phyloP scores from a whole-genome alignment of 2,329 filamentous ascomycete species.

The Karstenula rhodostoma region DNA sequence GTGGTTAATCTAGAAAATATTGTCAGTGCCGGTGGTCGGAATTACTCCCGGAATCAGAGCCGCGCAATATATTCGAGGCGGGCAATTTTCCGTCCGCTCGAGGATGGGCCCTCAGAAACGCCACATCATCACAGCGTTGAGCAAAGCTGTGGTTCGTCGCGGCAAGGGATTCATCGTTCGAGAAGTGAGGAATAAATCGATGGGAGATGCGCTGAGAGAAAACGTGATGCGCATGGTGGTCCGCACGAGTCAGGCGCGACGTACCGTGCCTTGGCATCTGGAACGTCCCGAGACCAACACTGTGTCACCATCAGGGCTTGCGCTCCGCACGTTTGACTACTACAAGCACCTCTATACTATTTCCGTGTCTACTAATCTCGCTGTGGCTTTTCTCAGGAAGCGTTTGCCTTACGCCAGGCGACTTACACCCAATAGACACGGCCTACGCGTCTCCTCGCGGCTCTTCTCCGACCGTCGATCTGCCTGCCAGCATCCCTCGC shows the following conservation, averaged over 20 bases:
- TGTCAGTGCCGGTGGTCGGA: conserved; percentile 1
- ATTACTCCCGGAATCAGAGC: not conserved
- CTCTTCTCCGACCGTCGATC: not conserved
- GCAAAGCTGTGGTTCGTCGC: not conserved
- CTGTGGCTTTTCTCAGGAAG: not conserved
- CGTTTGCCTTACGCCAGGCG: not conserved
- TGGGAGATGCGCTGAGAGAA: not conserved
- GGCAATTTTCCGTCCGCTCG: not conserved
- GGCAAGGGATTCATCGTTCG: not conserved
- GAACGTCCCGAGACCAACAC: not conserved
- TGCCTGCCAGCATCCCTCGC: not conserved
- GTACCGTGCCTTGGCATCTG: not conserved
- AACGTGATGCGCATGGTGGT: not conserved
- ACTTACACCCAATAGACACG: not conserved
- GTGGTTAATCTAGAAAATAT: conserved; percentile 1
- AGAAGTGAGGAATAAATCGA: not conserved
- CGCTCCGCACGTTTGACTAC: not conserved
- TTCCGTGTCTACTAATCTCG: not conserved
- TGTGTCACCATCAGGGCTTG: not conserved
- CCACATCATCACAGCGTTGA: too few relatives aligned
- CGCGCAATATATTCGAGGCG: conserved; percentile 6
- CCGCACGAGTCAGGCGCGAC: not conserved
- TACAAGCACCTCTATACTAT: not conserved
- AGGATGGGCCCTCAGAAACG: not conserved
- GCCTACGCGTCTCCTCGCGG: not conserved